Percentiles rank a stretch among this genome's conserved stretches.
These are phyloP conservation scores for Nitzschia palea DNA, from an alignment of 108 stramenopile species.

Conservation along the genomic window DNA sequence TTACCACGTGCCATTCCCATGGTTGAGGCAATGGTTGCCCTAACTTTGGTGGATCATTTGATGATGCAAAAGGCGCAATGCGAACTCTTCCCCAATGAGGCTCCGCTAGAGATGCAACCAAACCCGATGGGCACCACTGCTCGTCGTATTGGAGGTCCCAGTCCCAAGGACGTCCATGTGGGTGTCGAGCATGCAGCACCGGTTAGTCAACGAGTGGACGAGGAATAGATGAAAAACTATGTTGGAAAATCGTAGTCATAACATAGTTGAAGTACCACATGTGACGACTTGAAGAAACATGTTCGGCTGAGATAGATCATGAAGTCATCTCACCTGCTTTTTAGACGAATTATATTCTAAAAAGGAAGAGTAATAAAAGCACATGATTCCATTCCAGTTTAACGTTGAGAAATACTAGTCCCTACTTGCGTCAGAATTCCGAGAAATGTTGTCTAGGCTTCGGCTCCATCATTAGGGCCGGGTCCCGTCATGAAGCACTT, in stretches of 20 bases:
- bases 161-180: conserved; percentile 7
- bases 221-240: conserved; percentile 55
- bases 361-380: background rate
- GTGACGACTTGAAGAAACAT: too few species aligned
- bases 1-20: conserved; percentile 96
- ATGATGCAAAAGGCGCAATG: conserved; percentile 95
- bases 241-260: background rate
- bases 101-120: conserved; percentile 55
- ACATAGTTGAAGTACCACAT: background rate
- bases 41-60: conserved; percentile 91
- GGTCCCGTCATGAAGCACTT: conserved; percentile 82
- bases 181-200: conserved; percentile 25
- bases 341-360: too few species aligned
- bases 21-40: conserved; percentile 98
- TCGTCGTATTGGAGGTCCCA: conserved; percentile 52
- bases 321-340: too few species aligned
- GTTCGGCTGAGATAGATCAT: too few species aligned
- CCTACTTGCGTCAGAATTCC: too few species aligned
- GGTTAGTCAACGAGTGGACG: conserved; percentile 76
- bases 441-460: too few species aligned
- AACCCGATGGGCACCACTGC: conserved; percentile 90
- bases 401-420: too few species aligned
- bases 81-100: conserved; percentile 75
- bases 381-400: background rate
- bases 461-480: conserved; percentile 56